Evolutionary conservation across 2,329 filamentous ascomycete genomes (phyloP).

Genomic region (Scedosporium minutisporum): DNA sequence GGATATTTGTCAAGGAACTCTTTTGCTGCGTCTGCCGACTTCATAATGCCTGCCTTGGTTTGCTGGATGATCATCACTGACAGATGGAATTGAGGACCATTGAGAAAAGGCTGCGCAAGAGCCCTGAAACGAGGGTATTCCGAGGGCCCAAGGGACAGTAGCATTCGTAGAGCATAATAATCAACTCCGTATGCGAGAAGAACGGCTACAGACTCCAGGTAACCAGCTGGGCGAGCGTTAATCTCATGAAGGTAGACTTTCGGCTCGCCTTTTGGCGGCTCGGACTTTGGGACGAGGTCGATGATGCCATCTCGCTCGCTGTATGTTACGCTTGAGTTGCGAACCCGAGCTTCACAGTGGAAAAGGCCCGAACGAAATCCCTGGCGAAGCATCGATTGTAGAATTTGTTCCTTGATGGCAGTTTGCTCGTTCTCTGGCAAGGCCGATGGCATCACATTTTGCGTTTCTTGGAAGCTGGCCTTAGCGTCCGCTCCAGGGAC

Average conservation of each 20-base stretch:
- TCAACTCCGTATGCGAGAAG: slow-evolving; percentile 19
- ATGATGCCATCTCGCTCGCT: slow-evolving; percentile 11
- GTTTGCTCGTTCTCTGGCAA: slow-evolving; percentile 13
- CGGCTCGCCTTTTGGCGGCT: background rate
- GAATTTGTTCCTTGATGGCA: slow-evolving; percentile 13
- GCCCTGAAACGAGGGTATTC: slow-evolving; percentile 11
- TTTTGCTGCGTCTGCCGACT: slow-evolving; percentile 7
- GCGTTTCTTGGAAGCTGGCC: slow-evolving; percentile 17
- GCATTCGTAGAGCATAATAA: slow-evolving; percentile 18
- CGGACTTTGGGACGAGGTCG: slow-evolving; percentile 8
- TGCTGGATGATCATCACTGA: slow-evolving; percentile 11
- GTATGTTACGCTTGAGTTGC: slow-evolving; percentile 16
- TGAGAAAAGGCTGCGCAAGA: slow-evolving; percentile 13
- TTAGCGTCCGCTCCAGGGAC: background rate
- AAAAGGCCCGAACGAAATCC: slow-evolving; percentile 19
- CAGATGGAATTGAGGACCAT: slow-evolving; percentile 11
- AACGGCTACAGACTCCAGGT: slow-evolving; percentile 13
- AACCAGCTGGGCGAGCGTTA: slow-evolving; percentile 19
- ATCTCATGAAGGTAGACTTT: slow-evolving; percentile 19
- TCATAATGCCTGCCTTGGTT: slow-evolving; percentile 9
- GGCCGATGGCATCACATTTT: slow-evolving; percentile 14
- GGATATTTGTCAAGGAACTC: slow-evolving; percentile 9
- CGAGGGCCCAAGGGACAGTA: slow-evolving; percentile 11
- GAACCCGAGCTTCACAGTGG: slow-evolving; percentile 20
- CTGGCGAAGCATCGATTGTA: slow-evolving; percentile 12